Percentiles rank a stretch among this genome's conserved stretches.
Evolutionary conservation across 1,139 yeast genomes (phyloP).

Genomic region (Yamadazyma sp.): DNA sequence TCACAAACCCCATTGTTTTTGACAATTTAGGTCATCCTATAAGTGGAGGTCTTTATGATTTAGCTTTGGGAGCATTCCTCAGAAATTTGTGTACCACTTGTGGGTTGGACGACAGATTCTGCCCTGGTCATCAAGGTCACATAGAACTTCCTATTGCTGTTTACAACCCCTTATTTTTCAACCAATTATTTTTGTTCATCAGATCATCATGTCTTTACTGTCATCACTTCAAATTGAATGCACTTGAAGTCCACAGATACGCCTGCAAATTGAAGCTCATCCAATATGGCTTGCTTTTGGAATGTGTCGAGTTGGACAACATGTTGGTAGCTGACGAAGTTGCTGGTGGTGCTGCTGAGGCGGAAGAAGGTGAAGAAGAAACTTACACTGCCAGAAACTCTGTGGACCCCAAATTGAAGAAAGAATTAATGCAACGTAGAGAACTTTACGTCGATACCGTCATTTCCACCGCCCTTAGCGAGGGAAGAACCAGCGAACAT

Average conservation of each 20-base stretch:
- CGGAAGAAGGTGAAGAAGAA: conserved; percentile 32
- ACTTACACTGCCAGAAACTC: conserved; percentile 24
- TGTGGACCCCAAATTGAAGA: conserved; percentile 39
- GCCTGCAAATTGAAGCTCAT: conserved; percentile 78
- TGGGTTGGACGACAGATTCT: conserved; percentile 89
- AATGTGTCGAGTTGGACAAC: conserved; percentile 70
- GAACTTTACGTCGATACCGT: conserved; percentile 68
- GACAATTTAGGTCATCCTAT: conserved; percentile 97
- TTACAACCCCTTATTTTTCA: conserved; percentile 91
- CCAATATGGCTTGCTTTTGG: conserved; percentile 86
- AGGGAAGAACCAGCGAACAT: conserved; percentile 64
- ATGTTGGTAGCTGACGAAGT: conserved; percentile 41
- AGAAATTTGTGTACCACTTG: conserved; percentile 91
- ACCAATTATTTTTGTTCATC: conserved; percentile 81
- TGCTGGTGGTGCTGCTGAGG: conserved; percentile 34
- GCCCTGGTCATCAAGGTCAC: conserved; percentile 99
- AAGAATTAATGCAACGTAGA: conserved; percentile 57
- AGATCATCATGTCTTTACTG: conserved; percentile 89
- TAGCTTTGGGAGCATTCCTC: conserved; percentile 90
- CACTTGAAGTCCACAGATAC: conserved; percentile 69
- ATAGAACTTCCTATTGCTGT: conserved; percentile 95
- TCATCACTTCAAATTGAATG: conserved; percentile 73
- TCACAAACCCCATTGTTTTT: conserved; percentile 91
- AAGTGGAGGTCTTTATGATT: conserved; percentile 89
- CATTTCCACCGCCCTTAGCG: conserved; percentile 73